Percentiles rank a stretch among this genome's conserved stretches.
Conservation (phyloP, 139 green algal genomes). For the Gonium pectorale region DNA sequence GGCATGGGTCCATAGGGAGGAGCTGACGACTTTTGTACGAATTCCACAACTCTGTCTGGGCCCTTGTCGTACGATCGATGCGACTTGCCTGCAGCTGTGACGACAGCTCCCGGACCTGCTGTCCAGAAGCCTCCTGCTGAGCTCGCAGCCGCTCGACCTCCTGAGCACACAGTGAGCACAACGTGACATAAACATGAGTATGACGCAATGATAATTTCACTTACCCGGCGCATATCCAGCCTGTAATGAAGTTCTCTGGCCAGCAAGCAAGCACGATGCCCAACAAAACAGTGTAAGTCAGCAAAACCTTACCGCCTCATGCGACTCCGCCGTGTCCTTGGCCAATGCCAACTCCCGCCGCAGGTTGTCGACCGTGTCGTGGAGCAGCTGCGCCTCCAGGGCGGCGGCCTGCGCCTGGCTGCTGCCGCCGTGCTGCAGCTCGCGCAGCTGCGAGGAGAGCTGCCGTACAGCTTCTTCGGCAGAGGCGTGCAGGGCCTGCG, state of each 20-base stretch:
- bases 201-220: too few species aligned
- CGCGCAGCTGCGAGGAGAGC: conserved; percentile 11
- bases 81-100: conserved; percentile 13
- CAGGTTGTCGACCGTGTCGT: background rate
- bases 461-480: conserved; percentile 22
- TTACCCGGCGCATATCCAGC: too few species aligned
- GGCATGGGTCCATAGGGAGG: too few species aligned
- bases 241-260: too few species aligned
- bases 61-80: too few species aligned
- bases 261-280: too few species aligned
- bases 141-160: conserved; percentile 7
- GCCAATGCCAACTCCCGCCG: background rate
- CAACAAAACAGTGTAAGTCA: too few species aligned
- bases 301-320: conserved; percentile 20
- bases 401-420: background rate
- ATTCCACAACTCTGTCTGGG: too few species aligned
- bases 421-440: conserved; percentile 24
- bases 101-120: background rate
- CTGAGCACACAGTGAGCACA: background rate
- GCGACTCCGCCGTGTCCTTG: background rate
- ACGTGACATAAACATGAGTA: too few species aligned
- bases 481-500: conserved; percentile 17
- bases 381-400: background rate
- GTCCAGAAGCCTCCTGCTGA: conserved; percentile 25
- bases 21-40: too few species aligned